Base-by-base conservation (phyloP, 768 basidiomycete genomes). In the Mycena haematopus region DNA sequence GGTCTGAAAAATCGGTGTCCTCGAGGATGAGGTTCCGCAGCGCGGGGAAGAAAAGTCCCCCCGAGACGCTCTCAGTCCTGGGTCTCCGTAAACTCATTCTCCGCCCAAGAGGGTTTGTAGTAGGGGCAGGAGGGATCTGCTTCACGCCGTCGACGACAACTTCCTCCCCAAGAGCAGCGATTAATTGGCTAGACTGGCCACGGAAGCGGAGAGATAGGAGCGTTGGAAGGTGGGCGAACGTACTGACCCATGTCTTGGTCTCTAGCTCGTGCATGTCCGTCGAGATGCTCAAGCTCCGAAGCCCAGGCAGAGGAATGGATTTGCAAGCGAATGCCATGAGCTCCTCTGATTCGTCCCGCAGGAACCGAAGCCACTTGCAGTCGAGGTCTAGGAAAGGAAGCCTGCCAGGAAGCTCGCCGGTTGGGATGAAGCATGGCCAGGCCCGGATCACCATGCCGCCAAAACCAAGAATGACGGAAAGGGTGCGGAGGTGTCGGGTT, bases 191-290 rank as follows among this genome's bases (percentile, higher is more conserved):
- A 7, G 68, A 65, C n/a, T 71, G 61, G 4, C 60, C 57, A 2
- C 61, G 63, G 13, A 75, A 56, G 15, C 68, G 64, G 22, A 77
- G 57, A 14, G 59, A 70, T 14, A 65, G 67, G 27, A 78, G 65
- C 36, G 69, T 69, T 3, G 75, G 66, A 29, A 75, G 64, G 17
- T 59, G 57, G n/a, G 70, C 75, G 52, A 78, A 77, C 2, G 62
- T 66, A 8, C 47, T 62, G 11, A 67, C 42, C 74, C 74, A 75
- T 0, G 69, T 63, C 25, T 66, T 62, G 38, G 63, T 44, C 7
- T 59, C 55, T 17, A 72, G 33, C 29, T 57, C 65, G 17, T 70
- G 55, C 14, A 64, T 17, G 67, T 66, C 52, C 69, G 68, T 42
- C 54, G 58, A 33, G 56, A 74, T n/a, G 24, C 63, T 69, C 31